phyloP scores from a whole-genome alignment of 148 eudicot species.

The Vaccinium macrocarpon region DNA sequence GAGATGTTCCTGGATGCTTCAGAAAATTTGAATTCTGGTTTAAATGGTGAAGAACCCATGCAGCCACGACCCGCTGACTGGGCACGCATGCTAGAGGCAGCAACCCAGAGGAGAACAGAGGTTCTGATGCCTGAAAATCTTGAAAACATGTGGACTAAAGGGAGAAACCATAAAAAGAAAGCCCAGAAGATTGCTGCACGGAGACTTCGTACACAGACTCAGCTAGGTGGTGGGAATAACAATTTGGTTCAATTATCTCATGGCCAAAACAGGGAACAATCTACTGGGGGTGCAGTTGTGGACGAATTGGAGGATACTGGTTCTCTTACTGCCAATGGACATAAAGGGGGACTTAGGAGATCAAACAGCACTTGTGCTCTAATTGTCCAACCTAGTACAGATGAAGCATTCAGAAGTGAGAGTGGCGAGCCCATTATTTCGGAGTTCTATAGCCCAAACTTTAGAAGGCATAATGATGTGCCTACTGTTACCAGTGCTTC shows the following conservation, averaged over 20 bases:
- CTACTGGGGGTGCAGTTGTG: slow-evolving; percentile 25
- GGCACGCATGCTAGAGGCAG: slow-evolving; percentile 85
- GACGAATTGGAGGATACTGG: slow-evolving; percentile 26
- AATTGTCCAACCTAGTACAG: slow-evolving; percentile 34
- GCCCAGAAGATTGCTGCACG: slow-evolving; percentile 42
- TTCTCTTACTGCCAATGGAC: slow-evolving; percentile 32
- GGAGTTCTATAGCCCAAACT: slow-evolving; percentile 67
- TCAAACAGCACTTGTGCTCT: slow-evolving; percentile 85
- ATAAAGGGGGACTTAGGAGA: slow-evolving; percentile 55
- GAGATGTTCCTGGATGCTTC: slow-evolving; percentile 35
- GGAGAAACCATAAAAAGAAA: slow-evolving; percentile 83
- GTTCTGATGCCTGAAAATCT: slow-evolving; percentile 96
- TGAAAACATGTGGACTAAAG: slow-evolving; percentile 95
- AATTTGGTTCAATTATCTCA: slow-evolving; percentile 23
- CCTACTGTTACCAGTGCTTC: slow-evolving; percentile 32
- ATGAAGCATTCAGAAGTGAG: slow-evolving; percentile 33
- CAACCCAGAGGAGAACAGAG: slow-evolving; percentile 94
- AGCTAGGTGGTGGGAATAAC: slow-evolving; percentile 24
- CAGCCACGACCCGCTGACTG: slow-evolving; percentile 73
- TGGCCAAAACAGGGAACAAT: slow-evolving; percentile 23
- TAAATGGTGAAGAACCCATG: slow-evolving; percentile 35
- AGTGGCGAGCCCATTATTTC: slow-evolving; percentile 54
- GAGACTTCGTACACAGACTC: slow-evolving; percentile 34
- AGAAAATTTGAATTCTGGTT: slow-evolving; percentile 28
- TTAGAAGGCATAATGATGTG: slow-evolving; percentile 37